Base-by-base conservation (phyloP, 106 monocot species). In the Acanthochlamys bracteata region DNA sequence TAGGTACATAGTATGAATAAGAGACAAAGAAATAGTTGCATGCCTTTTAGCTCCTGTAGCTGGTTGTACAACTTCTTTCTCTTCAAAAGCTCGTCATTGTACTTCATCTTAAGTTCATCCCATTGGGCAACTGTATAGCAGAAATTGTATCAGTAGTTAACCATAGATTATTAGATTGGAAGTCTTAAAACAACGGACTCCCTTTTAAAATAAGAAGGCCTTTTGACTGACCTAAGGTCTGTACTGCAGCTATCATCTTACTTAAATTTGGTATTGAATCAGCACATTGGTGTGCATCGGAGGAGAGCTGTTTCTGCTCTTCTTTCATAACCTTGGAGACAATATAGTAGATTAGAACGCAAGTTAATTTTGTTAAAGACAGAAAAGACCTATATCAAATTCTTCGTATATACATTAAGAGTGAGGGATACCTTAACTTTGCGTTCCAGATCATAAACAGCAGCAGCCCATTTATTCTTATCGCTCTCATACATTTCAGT, bases 41-140 rank as follows among this genome's bases (percentile, higher is more conserved):
- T 60, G 65, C 92, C 92, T 84, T 93, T 93, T 39, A 82, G 60
- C 63, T 93, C 88, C 45, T 93, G 88, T 16, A 93, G 56, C 70
- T 79, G 77, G 65, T 93, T 93, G 66, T 78, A 88, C 42, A 88
- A 65, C 41, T 65, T 75, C 70, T 84, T 88, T 59, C 92, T 79
- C 79, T 80, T 93, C 7, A 74, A 60, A 57, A 84, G 72, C 75
- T 93, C 92, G 55, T 85, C 88, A 63, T 41, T 65, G 54, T 93
- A 93, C 82, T 82, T 88, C 42, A 74, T 42, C 63, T 88, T 93
- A 41, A 93, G 75, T 70, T 93, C 84, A 67, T 83, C 84, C 70
- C 71, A 82, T 57, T 85, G 84, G 41, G 78, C 67, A 57, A 93
- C 92, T 93, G 69, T 11, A 75, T 57, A 10, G 39, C n/a, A n/a